phyloP scores from a whole-genome alignment of 441 rosid genomes.

The Jatropha podagrica region DNA sequence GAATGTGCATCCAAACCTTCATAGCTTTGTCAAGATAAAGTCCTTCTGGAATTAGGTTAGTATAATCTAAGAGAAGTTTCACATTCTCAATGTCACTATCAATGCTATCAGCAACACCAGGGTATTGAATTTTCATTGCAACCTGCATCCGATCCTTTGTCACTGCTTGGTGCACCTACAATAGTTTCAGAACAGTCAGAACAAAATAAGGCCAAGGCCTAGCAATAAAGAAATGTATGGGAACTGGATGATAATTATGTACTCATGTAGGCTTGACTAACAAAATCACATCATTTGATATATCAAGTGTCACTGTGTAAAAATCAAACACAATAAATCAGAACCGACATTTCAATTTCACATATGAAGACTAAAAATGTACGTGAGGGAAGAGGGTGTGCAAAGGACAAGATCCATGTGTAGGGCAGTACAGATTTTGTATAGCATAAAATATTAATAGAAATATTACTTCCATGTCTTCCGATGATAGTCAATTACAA shows the following conservation, averaged over 20 bases:
- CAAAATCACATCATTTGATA: background rate
- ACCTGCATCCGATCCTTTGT: slow-evolving; percentile 67
- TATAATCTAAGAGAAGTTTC: slow-evolving; percentile 72
- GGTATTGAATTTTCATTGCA: slow-evolving; percentile 98
- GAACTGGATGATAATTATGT: background rate
- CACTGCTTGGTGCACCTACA: slow-evolving; percentile 86
- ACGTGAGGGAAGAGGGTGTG: background rate
- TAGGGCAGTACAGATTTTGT: background rate
- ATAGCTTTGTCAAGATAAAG: slow-evolving; percentile 90
- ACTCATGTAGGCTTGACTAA: background rate
- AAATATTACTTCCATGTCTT: background rate
- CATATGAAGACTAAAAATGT: slow-evolving; percentile 5
- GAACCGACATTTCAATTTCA: background rate
- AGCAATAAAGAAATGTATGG: background rate
- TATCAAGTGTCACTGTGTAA: background rate
- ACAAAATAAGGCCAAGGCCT: background rate
- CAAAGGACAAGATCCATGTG: background rate
- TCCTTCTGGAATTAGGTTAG: slow-evolving; percentile 90
- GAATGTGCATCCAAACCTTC: slow-evolving; percentile 49
- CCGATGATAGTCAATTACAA: background rate
- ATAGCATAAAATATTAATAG: background rate
- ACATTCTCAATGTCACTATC: slow-evolving; percentile 96
- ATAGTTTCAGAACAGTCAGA: background rate
- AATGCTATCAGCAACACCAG: slow-evolving; percentile 94
- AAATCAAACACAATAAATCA: background rate